phyloP scores from a whole-genome alignment of 306 rosid species.

The Arachis hypogaea region DNA sequence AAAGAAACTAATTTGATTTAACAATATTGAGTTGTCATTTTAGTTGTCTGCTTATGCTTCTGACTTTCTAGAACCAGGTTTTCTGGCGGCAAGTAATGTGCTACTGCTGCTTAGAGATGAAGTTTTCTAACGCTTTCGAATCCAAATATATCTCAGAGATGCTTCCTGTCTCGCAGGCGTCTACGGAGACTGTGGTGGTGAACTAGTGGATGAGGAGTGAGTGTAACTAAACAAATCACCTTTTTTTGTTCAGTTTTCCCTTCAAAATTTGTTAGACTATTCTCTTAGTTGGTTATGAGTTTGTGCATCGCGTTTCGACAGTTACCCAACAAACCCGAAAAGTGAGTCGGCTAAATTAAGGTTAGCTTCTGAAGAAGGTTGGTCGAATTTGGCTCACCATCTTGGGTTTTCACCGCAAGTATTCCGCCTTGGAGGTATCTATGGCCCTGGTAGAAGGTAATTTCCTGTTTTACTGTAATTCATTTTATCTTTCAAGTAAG shows the following conservation, averaged over 20 bases:
- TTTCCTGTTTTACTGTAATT: conserved; percentile 10
- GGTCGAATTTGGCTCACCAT: conserved; percentile 62
- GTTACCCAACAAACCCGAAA: conserved; percentile 64
- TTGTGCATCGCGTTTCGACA: conserved; percentile 46
- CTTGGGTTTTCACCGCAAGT: conserved; percentile 57
- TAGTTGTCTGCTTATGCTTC: conserved; percentile 14
- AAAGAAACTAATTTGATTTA: conserved; percentile 13
- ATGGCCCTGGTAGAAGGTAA: conserved; percentile 97
- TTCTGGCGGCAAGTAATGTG: neutral
- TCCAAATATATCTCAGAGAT: conserved; percentile 24
- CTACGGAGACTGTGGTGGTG: conserved; percentile 76
- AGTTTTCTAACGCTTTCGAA: conserved; percentile 14
- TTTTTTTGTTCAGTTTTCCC: conserved; percentile 1
- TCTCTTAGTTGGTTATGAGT: conserved; percentile 40
- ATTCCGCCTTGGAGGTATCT: conserved; percentile 93
- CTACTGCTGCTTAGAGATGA: conserved; percentile 7
- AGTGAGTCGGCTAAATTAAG: conserved; percentile 62
- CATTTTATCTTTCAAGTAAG: conserved; percentile 19
- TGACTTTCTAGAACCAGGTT: conserved; percentile 11
- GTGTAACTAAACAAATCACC: conserved; percentile 44
- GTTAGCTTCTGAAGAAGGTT: conserved; percentile 77
- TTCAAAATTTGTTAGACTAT: conserved; percentile 37
- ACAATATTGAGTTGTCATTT: conserved; percentile 13
- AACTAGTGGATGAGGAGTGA: conserved; percentile 87
- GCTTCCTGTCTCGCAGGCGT: conserved; percentile 62